Conservation (phyloP, 164 flowering plant species). For the Dillenia turbinata region DNA sequence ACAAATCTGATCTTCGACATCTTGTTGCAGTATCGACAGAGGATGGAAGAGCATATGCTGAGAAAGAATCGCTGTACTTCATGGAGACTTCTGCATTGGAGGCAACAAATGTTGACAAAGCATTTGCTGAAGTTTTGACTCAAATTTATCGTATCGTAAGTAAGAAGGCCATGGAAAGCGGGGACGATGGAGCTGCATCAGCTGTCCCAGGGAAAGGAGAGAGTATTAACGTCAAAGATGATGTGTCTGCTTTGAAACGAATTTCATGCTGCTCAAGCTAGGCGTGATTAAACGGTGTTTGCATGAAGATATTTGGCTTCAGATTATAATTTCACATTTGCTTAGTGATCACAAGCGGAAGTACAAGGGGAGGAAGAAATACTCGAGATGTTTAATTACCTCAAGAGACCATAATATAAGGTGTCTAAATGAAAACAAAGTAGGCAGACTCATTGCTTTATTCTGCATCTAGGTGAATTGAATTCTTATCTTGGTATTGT, state of each 20-base stretch:
- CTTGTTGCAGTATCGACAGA: slow-evolving; percentile 61
- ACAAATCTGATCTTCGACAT: slow-evolving; percentile 71
- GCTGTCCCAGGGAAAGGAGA: slow-evolving; percentile 54
- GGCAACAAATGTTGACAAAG: slow-evolving; percentile 60
- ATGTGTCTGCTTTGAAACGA: slow-evolving; percentile 46
- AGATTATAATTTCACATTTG: too few species aligned
- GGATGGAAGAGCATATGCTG: slow-evolving; percentile 57
- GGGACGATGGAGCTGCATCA: slow-evolving; percentile 47
- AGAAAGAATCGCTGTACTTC: slow-evolving; percentile 59
- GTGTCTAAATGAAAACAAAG: too few species aligned
- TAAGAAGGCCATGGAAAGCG: slow-evolving; percentile 58
- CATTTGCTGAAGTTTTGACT: slow-evolving; percentile 61
- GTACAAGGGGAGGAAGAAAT: too few species aligned
- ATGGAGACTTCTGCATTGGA: slow-evolving; percentile 77
- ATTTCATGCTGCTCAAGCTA: slow-evolving; percentile 64
- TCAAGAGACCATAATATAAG: too few species aligned
- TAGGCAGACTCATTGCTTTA: too few species aligned
- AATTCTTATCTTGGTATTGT: too few species aligned
- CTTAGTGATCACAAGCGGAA: too few species aligned
- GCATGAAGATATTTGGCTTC: too few species aligned
- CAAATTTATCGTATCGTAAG: slow-evolving; percentile 59
- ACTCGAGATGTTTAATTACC: too few species aligned
- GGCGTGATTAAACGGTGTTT: not conserved
- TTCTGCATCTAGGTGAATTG: too few species aligned
- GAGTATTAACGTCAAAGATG: slow-evolving; percentile 49